These are phyloP conservation scores for Microbotryum violaceum DNA, from an alignment of 1,284 basidiomycete genomes.

Conservation along the genomic window DNA sequence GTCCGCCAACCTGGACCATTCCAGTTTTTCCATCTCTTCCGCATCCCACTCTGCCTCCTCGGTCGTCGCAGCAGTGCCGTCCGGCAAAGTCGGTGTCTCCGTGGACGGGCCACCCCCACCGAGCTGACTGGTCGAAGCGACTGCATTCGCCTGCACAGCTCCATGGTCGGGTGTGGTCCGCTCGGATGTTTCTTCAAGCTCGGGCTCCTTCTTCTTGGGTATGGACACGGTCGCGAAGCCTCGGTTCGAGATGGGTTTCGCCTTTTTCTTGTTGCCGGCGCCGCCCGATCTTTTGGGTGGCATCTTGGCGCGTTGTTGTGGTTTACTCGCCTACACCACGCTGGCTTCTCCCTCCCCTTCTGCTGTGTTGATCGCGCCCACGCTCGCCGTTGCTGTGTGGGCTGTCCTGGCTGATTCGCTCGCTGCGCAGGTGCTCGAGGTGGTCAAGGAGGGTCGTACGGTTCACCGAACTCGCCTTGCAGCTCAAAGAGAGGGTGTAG, in stretches of 20 bases:
- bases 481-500: no score
- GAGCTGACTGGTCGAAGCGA: background rate
- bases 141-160: background rate
- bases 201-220: conserved; percentile 17
- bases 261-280: conserved; percentile 22
- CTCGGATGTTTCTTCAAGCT: background rate
- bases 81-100: background rate
- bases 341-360: no score
- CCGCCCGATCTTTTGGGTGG: conserved; percentile 24
- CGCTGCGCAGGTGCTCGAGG: background rate
- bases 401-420: background rate
- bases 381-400: background rate
- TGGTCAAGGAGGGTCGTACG: no score
- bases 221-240: conserved; percentile 30
- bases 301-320: conserved; percentile 2
- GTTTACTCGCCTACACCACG: no score
- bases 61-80: background rate
- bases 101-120: no score
- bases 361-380: background rate
- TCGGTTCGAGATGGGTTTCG: conserved; percentile 13
- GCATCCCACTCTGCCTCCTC: conserved; percentile 38
- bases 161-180: background rate
- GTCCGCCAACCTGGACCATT: conserved; percentile 63
- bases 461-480: no score
- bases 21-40: conserved; percentile 48